These are phyloP conservation scores for Boletus rufocinnamomeus DNA, from an alignment of 768 basidiomycete genomes.

Conservation along the genomic window DNA sequence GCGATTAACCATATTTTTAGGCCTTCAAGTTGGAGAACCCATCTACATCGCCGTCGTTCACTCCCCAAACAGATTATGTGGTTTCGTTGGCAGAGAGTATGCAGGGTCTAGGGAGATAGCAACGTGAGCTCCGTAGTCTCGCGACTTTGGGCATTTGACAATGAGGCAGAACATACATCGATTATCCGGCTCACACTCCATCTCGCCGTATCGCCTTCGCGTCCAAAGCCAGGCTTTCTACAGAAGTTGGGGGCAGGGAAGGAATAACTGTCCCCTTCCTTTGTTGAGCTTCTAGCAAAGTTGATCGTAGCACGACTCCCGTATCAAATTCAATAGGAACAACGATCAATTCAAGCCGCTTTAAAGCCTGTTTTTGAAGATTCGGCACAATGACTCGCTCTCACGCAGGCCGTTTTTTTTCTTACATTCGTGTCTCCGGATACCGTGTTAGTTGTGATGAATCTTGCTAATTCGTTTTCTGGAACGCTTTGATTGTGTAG, in stretches of 20 bases:
- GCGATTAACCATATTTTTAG: constrained; percentile 4
- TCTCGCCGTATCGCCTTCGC: not conserved
- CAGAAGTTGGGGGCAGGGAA: not conserved
- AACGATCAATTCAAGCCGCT: not conserved
- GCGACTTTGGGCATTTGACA: not conserved
- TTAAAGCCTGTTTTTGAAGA: not conserved
- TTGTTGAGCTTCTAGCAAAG: not conserved
- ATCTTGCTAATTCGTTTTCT: not conserved
- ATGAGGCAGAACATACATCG: not conserved
- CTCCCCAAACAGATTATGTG: constrained; percentile 8
- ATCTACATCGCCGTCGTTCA: not conserved
- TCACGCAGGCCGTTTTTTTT: not conserved
- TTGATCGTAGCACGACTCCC: not conserved
- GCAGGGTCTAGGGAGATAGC: constrained; percentile 22
- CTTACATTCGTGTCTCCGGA: not conserved
- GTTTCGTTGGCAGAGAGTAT: constrained; percentile 22
- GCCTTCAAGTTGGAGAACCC: constrained; percentile 16
- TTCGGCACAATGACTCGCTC: not conserved
- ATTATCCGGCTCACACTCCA: not conserved
- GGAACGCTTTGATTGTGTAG: too few relatives aligned
- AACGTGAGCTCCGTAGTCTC: not conserved
- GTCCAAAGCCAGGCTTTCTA: not conserved
- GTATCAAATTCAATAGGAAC: not conserved
- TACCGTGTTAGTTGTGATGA: not conserved
- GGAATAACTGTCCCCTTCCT: not conserved